A percentile compares a stretch with the other conserved stretches of the same genome.
Conservation (phyloP, 2,329 filamentous ascomycete species). For the Penicillium crustosum region DNA sequence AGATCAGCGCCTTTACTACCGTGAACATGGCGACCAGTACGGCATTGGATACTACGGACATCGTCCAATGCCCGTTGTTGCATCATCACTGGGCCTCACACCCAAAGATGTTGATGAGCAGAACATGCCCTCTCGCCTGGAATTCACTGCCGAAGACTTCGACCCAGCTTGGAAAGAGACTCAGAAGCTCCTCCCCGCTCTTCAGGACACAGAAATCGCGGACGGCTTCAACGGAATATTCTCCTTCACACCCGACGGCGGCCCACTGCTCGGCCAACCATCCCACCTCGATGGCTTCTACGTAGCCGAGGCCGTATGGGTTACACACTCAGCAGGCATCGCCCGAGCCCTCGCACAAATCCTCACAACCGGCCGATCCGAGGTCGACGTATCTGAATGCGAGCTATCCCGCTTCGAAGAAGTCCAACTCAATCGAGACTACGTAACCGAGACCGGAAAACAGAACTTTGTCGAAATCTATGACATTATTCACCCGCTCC, state of each 20-base stretch:
- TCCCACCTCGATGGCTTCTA: conserved; percentile 62
- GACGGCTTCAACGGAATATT: conserved; percentile 67
- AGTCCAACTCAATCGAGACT: conserved; percentile 56
- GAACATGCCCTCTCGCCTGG: conserved; percentile 63
- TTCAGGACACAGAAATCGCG: conserved; percentile 53
- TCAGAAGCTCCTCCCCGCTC: conserved; percentile 54
- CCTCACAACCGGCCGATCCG: conserved; percentile 56
- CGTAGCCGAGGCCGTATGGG: conserved; percentile 66
- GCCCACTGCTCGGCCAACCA: conserved; percentile 58
- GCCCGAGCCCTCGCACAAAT: conserved; percentile 61
- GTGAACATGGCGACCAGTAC: conserved; percentile 62
- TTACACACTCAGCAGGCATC: conserved; percentile 64
- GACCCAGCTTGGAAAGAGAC: conserved; percentile 60
- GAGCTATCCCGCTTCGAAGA: conserved; percentile 63
- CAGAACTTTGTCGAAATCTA: conserved; percentile 66
- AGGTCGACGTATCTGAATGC: conserved; percentile 59
- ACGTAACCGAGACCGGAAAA: conserved; percentile 59
- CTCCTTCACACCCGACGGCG: conserved; percentile 65
- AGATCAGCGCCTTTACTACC: conserved; percentile 64
- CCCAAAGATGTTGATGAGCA: conserved; percentile 56
- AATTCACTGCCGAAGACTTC: conserved; percentile 62
- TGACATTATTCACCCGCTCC: conserved; percentile 62
- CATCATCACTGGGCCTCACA: conserved; percentile 55
- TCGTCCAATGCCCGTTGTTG: conserved; percentile 60
- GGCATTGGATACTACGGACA: conserved; percentile 67